Conservation (phyloP, 1,139 yeast species). For the Candida dubliniensis region DNA sequence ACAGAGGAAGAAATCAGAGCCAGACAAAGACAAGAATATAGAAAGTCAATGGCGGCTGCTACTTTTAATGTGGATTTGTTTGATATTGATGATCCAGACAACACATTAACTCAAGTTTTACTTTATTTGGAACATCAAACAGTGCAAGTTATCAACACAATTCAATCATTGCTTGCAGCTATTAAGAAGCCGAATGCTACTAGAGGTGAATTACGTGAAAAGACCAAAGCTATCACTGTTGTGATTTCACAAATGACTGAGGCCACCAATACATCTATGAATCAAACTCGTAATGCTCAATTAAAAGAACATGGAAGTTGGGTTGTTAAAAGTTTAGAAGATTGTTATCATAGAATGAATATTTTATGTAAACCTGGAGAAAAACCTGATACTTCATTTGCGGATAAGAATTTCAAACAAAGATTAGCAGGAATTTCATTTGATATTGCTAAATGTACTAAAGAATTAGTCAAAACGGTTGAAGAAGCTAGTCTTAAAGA, state of each 20-base stretch:
- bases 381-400: constrained; percentile 61
- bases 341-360: constrained; percentile 80
- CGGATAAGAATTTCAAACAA: constrained; percentile 88
- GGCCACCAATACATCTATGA: constrained; percentile 87
- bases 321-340: constrained; percentile 83
- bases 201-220: constrained; percentile 69
- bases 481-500: constrained; percentile 90
- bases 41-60: constrained; percentile 54
- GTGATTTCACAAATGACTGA: constrained; percentile 87
- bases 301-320: constrained; percentile 89
- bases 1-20: constrained; percentile 33
- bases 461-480: constrained; percentile 91
- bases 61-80: constrained; percentile 70
- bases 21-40: constrained; percentile 47
- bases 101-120: constrained; percentile 80
- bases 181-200: constrained; percentile 77
- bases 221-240: constrained; percentile 69
- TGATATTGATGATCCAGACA: constrained; percentile 82
- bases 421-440: constrained; percentile 93
- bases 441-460: constrained; percentile 94
- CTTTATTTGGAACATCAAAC: constrained; percentile 92
- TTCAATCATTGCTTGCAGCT: constrained; percentile 75
- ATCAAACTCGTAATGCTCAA: constrained; percentile 78
- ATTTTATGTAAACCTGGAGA: constrained; percentile 55
- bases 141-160: constrained; percentile 85